Conservation (phyloP, 257 asterid genomes). For the Solanum chaucha region DNA sequence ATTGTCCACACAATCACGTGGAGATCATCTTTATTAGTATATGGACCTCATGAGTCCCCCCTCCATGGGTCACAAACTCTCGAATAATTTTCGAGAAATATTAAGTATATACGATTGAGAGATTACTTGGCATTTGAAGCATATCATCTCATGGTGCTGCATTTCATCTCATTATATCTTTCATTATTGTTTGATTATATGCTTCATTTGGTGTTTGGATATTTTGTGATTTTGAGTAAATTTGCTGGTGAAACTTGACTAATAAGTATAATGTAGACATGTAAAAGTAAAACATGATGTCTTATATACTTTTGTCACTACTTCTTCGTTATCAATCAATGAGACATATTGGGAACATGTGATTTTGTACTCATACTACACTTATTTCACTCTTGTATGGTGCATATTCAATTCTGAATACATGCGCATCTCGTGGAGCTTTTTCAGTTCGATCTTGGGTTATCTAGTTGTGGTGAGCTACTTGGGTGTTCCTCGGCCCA, state of each 20-base stretch:
- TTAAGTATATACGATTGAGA: no score
- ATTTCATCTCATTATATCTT: no score
- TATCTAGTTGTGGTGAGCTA: background rate
- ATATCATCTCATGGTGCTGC: background rate
- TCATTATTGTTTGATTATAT: background rate
- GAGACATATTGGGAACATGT: background rate
- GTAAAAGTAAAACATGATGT: background rate
- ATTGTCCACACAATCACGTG: background rate
- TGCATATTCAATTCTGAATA: no score
- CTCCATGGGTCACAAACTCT: background rate
- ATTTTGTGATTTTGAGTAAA: background rate
- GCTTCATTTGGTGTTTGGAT: background rate
- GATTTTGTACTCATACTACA: background rate
- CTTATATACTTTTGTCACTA: background rate
- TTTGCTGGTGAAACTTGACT: background rate
- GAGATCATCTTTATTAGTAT: background rate
- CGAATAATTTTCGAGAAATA: no score
- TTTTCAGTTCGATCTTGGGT: background rate
- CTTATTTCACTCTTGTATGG: background rate
- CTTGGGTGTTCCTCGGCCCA: background rate
- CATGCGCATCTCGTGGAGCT: background rate
- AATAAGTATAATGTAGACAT: background rate
- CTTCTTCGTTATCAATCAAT: background rate
- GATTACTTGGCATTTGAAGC: no score
- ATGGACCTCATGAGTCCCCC: background rate